phyloP scores from a whole-genome alignment of 2,329 filamentous ascomycete species.

The Alternaria metachromatica region DNA sequence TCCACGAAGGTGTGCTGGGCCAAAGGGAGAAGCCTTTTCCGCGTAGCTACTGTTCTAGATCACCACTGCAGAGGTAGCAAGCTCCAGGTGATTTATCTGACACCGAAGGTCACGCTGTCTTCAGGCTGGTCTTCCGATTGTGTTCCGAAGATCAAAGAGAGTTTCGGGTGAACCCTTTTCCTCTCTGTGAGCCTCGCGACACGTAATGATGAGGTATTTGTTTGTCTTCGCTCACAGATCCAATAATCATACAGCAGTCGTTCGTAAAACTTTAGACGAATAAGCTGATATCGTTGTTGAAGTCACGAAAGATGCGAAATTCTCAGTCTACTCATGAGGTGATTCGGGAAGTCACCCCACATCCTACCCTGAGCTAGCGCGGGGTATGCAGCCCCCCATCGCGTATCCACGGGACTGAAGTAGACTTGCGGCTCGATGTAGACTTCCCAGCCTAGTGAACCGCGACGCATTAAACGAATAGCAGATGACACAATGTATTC shows the following conservation, averaged over 20 bases:
- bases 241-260: neutral
- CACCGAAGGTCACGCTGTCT: conserved; percentile 6
- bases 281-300: neutral
- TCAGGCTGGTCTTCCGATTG: neutral
- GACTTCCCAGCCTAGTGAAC: neutral
- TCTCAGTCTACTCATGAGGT: neutral
- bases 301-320: neutral
- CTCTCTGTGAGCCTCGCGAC: neutral
- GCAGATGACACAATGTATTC: no score
- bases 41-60: neutral
- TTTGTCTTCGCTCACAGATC: neutral
- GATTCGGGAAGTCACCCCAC: conserved; percentile 20
- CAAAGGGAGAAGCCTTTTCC: neutral
- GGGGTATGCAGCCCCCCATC: conserved; percentile 26
- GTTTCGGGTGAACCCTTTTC: conserved; percentile 21
- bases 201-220: neutral
- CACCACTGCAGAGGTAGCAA: neutral
- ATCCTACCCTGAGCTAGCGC: conserved; percentile 25
- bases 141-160: neutral
- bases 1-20: neutral
- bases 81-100: conserved; percentile 7
- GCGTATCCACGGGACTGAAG: conserved; percentile 1
- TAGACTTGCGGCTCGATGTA: conserved; percentile 1
- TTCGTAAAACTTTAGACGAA: neutral
- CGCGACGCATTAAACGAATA: no score